These are phyloP conservation scores for Fusarium nematophilum DNA, from an alignment of 2,329 filamentous ascomycete species.

Conservation along the genomic window DNA sequence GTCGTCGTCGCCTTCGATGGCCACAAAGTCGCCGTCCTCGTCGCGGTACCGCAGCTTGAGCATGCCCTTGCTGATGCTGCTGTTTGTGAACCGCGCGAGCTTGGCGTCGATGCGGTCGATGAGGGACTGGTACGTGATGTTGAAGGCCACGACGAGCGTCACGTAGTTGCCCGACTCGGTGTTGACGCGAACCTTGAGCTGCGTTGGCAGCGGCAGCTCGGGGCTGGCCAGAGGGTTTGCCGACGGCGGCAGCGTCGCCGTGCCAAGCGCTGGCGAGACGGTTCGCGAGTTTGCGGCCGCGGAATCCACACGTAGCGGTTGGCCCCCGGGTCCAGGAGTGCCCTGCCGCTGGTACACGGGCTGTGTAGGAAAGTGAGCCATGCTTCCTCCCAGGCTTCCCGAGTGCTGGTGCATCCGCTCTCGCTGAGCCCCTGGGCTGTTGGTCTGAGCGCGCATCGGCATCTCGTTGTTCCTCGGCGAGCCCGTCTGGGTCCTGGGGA, in stretches of 20 bases:
- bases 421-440: conserved; percentile 75
- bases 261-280: conserved; percentile 60
- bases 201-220: conserved; percentile 71
- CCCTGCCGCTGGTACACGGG: conserved; percentile 63
- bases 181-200: conserved; percentile 96
- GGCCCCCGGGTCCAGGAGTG: conserved; percentile 52
- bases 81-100: conserved; percentile 84
- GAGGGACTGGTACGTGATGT: conserved; percentile 92
- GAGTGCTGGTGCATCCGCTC: conserved; percentile 65
- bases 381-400: conserved; percentile 62
- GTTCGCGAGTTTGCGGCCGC: conserved; percentile 55
- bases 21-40: conserved; percentile 92
- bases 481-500: conserved; percentile 83
- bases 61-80: conserved; percentile 83
- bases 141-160: conserved; percentile 94
- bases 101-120: conserved; percentile 98
- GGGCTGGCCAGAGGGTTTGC: conserved; percentile 51
- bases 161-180: conserved; percentile 88
- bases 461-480: conserved; percentile 79
- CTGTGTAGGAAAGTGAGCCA: conserved; percentile 67
- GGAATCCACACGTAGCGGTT: conserved; percentile 53
- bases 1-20: conserved; percentile 94
- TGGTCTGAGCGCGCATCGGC: conserved; percentile 75
- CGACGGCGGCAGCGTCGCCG: conserved; percentile 42
- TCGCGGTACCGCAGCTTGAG: conserved; percentile 92